A percentile compares a stretch with the other conserved stretches of the same genome.
Evolutionary conservation across 108 stramenopile species (phyloP).

Genomic region (Cyclotella atomus): DNA sequence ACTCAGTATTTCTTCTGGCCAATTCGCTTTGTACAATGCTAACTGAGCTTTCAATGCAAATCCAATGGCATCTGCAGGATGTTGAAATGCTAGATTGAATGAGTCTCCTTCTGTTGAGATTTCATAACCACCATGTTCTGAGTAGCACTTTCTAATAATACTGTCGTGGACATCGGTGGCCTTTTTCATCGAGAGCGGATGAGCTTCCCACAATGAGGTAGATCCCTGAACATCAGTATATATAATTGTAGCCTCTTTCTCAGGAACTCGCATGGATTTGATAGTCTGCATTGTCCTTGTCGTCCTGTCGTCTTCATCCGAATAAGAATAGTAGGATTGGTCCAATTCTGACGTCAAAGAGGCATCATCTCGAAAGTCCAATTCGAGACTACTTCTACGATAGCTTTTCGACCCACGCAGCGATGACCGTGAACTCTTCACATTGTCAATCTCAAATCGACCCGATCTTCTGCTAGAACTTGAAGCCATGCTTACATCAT

Average conservation of each 20-base stretch:
- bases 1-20: slow-evolving; percentile 48
- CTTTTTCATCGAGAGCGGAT: slow-evolving; percentile 48
- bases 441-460: not conserved
- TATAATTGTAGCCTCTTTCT: slow-evolving; percentile 47
- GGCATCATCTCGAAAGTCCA: too few relatives aligned
- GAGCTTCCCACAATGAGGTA: slow-evolving; percentile 55
- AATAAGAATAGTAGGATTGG: slow-evolving; percentile 7
- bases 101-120: slow-evolving; percentile 54
- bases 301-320: slow-evolving; percentile 32
- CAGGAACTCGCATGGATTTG: slow-evolving; percentile 33
- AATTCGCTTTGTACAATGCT: slow-evolving; percentile 36
- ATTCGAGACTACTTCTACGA: not conserved
- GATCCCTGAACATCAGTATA: slow-evolving; percentile 62
- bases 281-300: slow-evolving; percentile 30
- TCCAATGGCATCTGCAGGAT: slow-evolving; percentile 52
- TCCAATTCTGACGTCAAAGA: too few relatives aligned
- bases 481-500: not conserved
- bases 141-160: slow-evolving; percentile 47
- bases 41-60: slow-evolving; percentile 47
- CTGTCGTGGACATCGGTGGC: slow-evolving; percentile 52
- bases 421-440: not conserved
- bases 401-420: too few relatives aligned
- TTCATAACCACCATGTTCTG: slow-evolving; percentile 53
- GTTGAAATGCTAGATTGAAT: slow-evolving; percentile 55
- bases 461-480: not conserved